A percentile compares a stretch with the other conserved stretches of the same genome.
These are phyloP conservation scores for Vitis labrusca DNA, from an alignment of 164 flowering plant species.

Conservation along the genomic window DNA sequence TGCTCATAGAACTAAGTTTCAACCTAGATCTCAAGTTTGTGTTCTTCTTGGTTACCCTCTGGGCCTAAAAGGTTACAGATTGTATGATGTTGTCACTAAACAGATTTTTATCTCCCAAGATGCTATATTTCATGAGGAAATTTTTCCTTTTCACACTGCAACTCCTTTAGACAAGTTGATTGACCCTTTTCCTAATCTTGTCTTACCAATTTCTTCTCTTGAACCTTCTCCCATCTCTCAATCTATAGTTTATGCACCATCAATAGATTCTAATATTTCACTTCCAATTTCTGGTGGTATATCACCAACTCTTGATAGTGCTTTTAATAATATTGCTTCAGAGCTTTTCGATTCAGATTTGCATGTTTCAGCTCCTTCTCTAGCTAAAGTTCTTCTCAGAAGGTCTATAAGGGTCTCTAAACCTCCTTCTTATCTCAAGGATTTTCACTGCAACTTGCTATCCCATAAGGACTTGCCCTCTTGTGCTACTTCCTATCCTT, in stretches of 20 bases:
- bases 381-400: not conserved
- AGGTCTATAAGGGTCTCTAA: not conserved
- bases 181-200: not conserved
- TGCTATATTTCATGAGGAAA: too few species aligned
- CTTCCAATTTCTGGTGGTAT: conserved; percentile 2
- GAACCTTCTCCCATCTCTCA: not conserved
- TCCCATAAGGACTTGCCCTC: too few species aligned
- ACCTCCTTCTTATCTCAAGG: not conserved
- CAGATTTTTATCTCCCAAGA: not conserved
- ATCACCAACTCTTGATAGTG: not conserved
- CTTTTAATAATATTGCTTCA: not conserved
- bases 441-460: not conserved
- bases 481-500: not conserved
- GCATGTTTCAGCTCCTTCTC: not conserved
- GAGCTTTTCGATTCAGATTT: not conserved
- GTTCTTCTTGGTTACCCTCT: not conserved
- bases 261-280: not conserved
- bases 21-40: not conserved
- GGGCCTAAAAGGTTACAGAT: not conserved
- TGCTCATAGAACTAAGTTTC: not conserved
- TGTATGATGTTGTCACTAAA: conserved; percentile 2
- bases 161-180: not conserved
- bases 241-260: not conserved
- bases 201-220: not conserved
- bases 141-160: not conserved